A percentile compares a stretch with the other conserved stretches of the same genome.
phyloP scores from a whole-genome alignment of 2,329 filamentous ascomycete genomes.

The Orbilia brochopaga region DNA sequence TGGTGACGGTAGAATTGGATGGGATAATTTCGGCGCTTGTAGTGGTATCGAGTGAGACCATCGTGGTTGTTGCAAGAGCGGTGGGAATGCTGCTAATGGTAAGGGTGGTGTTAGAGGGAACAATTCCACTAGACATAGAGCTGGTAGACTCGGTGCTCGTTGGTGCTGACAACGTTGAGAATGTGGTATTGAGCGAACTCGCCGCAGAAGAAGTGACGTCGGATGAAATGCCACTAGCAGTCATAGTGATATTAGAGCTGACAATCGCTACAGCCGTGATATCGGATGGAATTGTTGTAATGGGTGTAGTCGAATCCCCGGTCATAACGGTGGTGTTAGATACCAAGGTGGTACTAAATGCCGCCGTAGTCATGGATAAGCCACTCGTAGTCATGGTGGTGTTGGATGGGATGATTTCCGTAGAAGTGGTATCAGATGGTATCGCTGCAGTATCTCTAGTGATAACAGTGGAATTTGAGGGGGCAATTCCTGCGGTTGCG shows the following conservation, averaged over 20 bases:
- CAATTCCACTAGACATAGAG: no score
- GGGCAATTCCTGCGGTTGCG: background rate
- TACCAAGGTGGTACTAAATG: no score
- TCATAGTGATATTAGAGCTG: constrained; percentile 22
- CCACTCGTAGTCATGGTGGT: constrained; percentile 5
- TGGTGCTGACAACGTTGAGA: background rate
- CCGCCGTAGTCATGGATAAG: background rate
- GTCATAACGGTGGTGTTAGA: no score
- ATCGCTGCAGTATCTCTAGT: background rate
- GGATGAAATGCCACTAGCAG: background rate
- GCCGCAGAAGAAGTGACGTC: no score
- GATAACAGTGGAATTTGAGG: background rate
- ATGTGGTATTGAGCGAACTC: background rate
- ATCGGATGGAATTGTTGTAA: background rate
- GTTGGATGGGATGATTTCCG: constrained; percentile 13
- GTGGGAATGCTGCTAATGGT: no score
- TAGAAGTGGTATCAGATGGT: background rate
- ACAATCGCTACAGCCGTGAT: constrained; percentile 1
- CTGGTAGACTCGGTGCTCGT: background rate
- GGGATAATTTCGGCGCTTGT: no score
- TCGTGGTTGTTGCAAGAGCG: no score
- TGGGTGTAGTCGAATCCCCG: no score
- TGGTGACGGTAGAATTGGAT: no score
- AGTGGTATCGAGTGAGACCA: no score
- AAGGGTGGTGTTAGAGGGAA: no score